Base-by-base conservation (phyloP, 2,329 filamentous ascomycete species). In the Zalaria obscura region DNA sequence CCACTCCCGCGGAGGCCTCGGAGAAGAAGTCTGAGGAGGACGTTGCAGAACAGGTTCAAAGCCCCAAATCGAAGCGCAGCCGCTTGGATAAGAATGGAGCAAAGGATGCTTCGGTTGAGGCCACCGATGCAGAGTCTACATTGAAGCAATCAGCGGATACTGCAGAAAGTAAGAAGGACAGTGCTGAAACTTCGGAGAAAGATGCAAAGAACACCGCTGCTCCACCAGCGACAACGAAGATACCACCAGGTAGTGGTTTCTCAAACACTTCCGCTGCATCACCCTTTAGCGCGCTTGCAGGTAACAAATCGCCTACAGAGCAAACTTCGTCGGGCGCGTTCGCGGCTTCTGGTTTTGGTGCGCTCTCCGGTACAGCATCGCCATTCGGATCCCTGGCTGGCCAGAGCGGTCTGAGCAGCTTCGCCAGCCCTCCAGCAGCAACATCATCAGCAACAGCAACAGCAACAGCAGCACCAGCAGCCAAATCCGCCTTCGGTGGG, bases 41-140 rank as follows among this genome's bases (percentile, higher is more conserved):
- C 25, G 42, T 35, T 25, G 47, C 40, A 3, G 51, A 57, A 39
- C 40, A 45, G 27, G 40, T 62, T 32, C 50, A 55, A 27, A 69
- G 66, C 42, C 66, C 67, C n/a, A 69, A 68, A 52, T 66, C 63
- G 50, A 70, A 70, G 58, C 60, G 67, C 39, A 65, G 61, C 50
- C 57, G 60, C 31, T 61, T 62, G 6, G 51, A 53, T 25, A 47
- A 49, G 18, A 36, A 43, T 5, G 43, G 41, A 5, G 35, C 41
- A 6, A 39, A 42, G 40, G 11, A 7, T 58, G 59, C 50, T 47
- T 46, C 6, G 49, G 50, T 34, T 49, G 37, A 35, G 43, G 38
- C 36, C 41, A 48, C 25, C 45, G 46, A 33, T 39, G 46, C 18
- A 18, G 18, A 18, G 18, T 18, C 18, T 18, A 18, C 18, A 18